Conservation (phyloP, 495 filamentous ascomycete species). For the Talaromyces ruber region DNA sequence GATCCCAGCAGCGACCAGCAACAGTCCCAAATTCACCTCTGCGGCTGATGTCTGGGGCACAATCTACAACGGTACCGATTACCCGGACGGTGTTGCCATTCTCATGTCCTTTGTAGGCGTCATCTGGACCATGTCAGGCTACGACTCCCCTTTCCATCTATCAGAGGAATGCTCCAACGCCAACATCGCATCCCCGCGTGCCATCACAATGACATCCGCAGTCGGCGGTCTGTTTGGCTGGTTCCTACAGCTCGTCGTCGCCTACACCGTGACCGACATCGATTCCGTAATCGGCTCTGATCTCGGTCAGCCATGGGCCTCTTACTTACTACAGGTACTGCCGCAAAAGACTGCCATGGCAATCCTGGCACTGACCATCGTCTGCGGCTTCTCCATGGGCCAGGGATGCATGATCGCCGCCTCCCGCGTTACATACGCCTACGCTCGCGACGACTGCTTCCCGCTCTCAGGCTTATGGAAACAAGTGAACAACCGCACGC, state of each 20-base stretch:
- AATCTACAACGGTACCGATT: slow-evolving; percentile 63
- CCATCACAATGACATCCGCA: slow-evolving; percentile 65
- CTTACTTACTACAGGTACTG: slow-evolving; percentile 63
- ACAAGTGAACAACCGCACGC: slow-evolving; percentile 54
- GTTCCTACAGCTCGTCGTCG: slow-evolving; percentile 69
- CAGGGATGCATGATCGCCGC: slow-evolving; percentile 80
- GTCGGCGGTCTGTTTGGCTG: slow-evolving; percentile 65
- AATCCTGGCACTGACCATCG: slow-evolving; percentile 61
- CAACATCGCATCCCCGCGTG: slow-evolving; percentile 62
- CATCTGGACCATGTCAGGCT: slow-evolving; percentile 62
- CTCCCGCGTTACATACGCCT: slow-evolving; percentile 70
- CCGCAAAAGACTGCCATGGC: slow-evolving; percentile 57
- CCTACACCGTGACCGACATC: slow-evolving; percentile 72
- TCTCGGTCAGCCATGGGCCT: slow-evolving; percentile 69
- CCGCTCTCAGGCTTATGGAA: slow-evolving; percentile 57
- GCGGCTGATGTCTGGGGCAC: slow-evolving; percentile 59
- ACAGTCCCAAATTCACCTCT: slow-evolving; percentile 53
- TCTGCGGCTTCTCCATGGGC: slow-evolving; percentile 74
- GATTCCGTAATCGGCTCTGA: slow-evolving; percentile 49
- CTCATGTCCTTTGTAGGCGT: slow-evolving; percentile 66
- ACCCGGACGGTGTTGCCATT: slow-evolving; percentile 60
- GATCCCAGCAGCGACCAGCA: slow-evolving; percentile 55
- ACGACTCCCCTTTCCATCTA: slow-evolving; percentile 69
- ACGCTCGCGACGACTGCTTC: slow-evolving; percentile 73
- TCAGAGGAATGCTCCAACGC: slow-evolving; percentile 75